Percentiles rank a stretch among this genome's conserved stretches.
Conservation (phyloP, 345 rosid species). For the Boechera stricta region DNA sequence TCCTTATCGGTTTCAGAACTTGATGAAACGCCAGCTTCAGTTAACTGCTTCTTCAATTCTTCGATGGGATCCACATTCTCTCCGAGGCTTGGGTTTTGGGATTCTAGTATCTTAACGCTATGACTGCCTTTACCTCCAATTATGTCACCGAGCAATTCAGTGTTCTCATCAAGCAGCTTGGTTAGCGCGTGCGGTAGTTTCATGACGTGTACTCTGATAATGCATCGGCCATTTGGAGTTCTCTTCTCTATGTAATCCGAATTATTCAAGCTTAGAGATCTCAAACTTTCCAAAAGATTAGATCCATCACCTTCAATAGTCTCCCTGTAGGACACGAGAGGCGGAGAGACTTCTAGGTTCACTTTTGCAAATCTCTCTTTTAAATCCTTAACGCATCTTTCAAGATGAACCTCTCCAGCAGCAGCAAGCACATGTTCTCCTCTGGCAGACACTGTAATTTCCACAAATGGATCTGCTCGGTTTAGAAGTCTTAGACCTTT, state of each 20-base stretch:
- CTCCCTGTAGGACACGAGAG: constrained; percentile 90
- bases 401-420: constrained; percentile 96
- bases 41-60: constrained; percentile 54
- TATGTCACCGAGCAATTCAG: constrained; percentile 71
- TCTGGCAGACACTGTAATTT: constrained; percentile 85
- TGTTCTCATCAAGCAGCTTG: constrained; percentile 82
- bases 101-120: constrained; percentile 53
- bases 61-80: constrained; percentile 65
- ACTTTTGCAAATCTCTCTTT: constrained; percentile 93
- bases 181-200: constrained; percentile 78
- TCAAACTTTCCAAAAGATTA: constrained; percentile 68
- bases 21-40: constrained; percentile 62
- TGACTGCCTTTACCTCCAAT: constrained; percentile 68
- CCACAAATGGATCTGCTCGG: constrained; percentile 93
- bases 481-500: constrained; percentile 88
- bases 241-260: constrained; percentile 74
- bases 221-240: constrained; percentile 79
- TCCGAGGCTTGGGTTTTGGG: constrained; percentile 44
- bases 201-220: constrained; percentile 75
- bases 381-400: constrained; percentile 89
- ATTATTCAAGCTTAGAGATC: constrained; percentile 51
- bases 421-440: constrained; percentile 96
- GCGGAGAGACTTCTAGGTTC: constrained; percentile 80
- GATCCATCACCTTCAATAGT: constrained; percentile 75
- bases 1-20: constrained; percentile 64